phyloP scores from a whole-genome alignment of 495 filamentous ascomycete genomes.

The Aspergillus wentii region DNA sequence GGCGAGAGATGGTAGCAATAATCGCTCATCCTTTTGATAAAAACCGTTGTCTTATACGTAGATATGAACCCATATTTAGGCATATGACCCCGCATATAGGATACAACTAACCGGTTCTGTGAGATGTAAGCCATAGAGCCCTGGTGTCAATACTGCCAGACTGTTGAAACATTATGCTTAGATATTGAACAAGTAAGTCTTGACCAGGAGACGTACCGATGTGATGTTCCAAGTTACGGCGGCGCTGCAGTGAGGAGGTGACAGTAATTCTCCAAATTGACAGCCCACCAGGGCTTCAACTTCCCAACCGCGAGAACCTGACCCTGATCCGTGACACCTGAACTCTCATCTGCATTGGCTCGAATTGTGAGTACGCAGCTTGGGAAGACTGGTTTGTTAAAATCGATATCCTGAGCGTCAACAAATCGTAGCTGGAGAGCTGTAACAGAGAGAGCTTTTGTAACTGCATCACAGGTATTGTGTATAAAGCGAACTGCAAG shows the following conservation, averaged over 20 bases:
- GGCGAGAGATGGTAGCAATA: neutral
- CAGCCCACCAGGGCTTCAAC: neutral
- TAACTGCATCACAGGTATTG: neutral
- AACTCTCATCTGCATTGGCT: too few species aligned
- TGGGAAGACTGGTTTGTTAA: neutral
- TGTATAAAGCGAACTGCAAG: neutral
- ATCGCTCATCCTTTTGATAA: neutral
- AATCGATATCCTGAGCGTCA: neutral
- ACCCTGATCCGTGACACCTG: too few species aligned
- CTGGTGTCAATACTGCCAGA: too few species aligned
- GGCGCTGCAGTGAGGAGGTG: neutral
- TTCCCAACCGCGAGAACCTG: too few species aligned
- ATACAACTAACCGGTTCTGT: too few species aligned
- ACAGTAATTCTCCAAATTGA: neutral
- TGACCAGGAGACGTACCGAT: neutral
- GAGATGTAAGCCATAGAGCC: too few species aligned
- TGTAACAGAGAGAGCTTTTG: neutral
- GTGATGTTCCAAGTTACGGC: neutral
- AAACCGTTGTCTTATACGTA: conserved; percentile 1
- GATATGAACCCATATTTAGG: neutral
- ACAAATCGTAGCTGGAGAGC: neutral
- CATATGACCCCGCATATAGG: neutral
- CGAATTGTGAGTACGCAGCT: neutral
- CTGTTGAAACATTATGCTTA: neutral
- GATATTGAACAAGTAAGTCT: neutral